A percentile compares a stretch with the other conserved stretches of the same genome.
Evolutionary conservation across 2,329 filamentous ascomycete species (phyloP).

Genomic region (Thielaviopsis punctulata): DNA sequence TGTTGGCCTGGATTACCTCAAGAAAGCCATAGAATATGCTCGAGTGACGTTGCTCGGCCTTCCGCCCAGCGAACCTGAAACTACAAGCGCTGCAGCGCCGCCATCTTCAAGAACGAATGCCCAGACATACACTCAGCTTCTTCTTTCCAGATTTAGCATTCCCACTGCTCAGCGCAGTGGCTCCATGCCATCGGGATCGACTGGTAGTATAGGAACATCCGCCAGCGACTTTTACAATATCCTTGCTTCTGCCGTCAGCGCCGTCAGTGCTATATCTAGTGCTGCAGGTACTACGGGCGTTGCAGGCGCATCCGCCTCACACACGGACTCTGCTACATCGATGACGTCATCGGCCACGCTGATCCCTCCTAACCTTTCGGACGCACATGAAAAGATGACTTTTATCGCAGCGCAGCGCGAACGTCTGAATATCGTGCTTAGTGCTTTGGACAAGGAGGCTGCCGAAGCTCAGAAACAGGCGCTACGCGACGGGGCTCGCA

Average conservation of each 20-base stretch:
- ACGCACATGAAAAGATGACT: conserved; percentile 47
- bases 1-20: conserved; percentile 60
- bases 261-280: conserved; percentile 32
- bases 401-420: conserved; percentile 71
- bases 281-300: conserved; percentile 18
- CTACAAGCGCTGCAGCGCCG: conserved; percentile 19
- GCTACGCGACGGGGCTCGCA: conserved; percentile 6
- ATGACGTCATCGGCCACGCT: conserved; percentile 26
- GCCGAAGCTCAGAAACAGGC: conserved; percentile 33
- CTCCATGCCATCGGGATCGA: conserved; percentile 18
- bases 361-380: conserved; percentile 51
- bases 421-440: conserved; percentile 54
- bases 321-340: conserved; percentile 3
- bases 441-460: conserved; percentile 66
- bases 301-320: conserved; percentile 14
- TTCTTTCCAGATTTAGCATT: conserved; percentile 75
- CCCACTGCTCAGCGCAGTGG: conserved; percentile 45
- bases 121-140: conserved; percentile 55
- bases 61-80: conserved; percentile 33
- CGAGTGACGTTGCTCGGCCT: conserved; percentile 67
- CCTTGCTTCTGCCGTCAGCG: conserved; percentile 55
- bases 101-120: conserved; percentile 26
- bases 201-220: conserved; percentile 21
- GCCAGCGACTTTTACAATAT: conserved; percentile 58
- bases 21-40: conserved; percentile 51